phyloP scores from a whole-genome alignment of 495 filamentous ascomycete species.

The Filosporella fistucella region DNA sequence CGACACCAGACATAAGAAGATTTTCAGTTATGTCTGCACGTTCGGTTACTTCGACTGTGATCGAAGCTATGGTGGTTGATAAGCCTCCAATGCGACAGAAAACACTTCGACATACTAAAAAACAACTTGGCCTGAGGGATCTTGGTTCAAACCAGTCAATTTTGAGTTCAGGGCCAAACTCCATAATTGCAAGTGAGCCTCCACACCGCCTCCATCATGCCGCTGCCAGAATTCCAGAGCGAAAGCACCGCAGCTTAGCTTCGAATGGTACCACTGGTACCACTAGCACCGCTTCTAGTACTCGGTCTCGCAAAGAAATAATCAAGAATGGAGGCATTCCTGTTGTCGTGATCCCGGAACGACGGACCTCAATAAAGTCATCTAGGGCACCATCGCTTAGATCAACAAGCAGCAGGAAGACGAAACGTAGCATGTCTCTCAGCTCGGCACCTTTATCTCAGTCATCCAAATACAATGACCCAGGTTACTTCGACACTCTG shows the following conservation, averaged over 20 bases:
- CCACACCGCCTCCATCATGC: slow-evolving; percentile 46
- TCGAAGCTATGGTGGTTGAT: slow-evolving; percentile 69
- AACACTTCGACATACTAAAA: slow-evolving; percentile 66
- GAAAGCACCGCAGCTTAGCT: slow-evolving; percentile 44
- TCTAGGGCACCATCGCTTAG: slow-evolving; percentile 42
- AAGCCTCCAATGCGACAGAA: slow-evolving; percentile 48
- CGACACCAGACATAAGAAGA: slow-evolving; percentile 39
- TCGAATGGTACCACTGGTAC: slow-evolving; percentile 54
- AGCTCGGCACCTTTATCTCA: slow-evolving; percentile 43
- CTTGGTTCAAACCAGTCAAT: slow-evolving; percentile 51
- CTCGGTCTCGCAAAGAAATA: slow-evolving; percentile 50
- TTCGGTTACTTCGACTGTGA: slow-evolving; percentile 58
- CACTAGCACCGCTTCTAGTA: slow-evolving; percentile 46
- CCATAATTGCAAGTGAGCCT: slow-evolving; percentile 34
- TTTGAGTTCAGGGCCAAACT: slow-evolving; percentile 42
- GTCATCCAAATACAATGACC: slow-evolving; percentile 37
- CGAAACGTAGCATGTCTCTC: slow-evolving; percentile 41
- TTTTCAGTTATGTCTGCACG: slow-evolving; percentile 59
- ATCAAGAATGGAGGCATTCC: slow-evolving; percentile 53
- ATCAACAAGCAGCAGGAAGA: slow-evolving; percentile 46
- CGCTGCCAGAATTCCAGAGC: slow-evolving; percentile 39
- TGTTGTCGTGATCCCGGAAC: slow-evolving; percentile 68
- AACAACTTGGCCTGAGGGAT: slow-evolving; percentile 46
- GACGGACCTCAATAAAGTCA: slow-evolving; percentile 59
- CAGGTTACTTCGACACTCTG: slow-evolving; percentile 15